Evolutionary conservation across 352 stramenopile genomes (phyloP).

Genomic region (Globisporangium cystogenes): DNA sequence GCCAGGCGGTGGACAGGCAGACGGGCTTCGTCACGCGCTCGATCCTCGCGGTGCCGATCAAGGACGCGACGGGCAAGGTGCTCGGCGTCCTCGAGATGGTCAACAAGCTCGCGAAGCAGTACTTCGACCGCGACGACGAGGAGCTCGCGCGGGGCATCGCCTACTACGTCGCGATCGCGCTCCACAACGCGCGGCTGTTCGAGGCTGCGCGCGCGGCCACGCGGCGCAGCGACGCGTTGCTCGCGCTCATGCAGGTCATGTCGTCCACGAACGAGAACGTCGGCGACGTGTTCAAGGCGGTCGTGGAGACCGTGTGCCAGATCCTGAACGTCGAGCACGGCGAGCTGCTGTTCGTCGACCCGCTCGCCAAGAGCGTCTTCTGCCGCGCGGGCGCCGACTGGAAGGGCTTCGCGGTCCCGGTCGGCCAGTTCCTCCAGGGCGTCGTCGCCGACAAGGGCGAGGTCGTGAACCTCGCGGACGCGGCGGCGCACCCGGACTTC

Average conservation of each 20-base stretch:
- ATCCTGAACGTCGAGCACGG: slow-evolving; percentile 56
- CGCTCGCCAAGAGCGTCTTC: slow-evolving; percentile 61
- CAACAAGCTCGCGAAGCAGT: slow-evolving; percentile 60
- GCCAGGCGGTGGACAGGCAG: slow-evolving; percentile 46
- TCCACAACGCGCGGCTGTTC: slow-evolving; percentile 65
- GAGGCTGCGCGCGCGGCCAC: slow-evolving; percentile 48
- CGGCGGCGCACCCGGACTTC: slow-evolving; percentile 54
- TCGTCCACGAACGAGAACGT: slow-evolving; percentile 46
- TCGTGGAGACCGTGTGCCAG: slow-evolving; percentile 40
- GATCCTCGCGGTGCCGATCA: slow-evolving; percentile 80
- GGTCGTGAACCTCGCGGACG: slow-evolving; percentile 51
- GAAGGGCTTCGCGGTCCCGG: slow-evolving; percentile 61
- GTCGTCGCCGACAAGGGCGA: slow-evolving; percentile 57
- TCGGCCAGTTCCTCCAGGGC: slow-evolving; percentile 66
- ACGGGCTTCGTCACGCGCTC: slow-evolving; percentile 65
- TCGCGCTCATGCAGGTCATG: slow-evolving; percentile 53
- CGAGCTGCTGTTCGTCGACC: slow-evolving; percentile 75
- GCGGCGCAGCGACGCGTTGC: slow-evolving; percentile 57
- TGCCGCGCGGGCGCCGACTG: slow-evolving; percentile 58
- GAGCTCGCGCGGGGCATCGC: slow-evolving; percentile 55
- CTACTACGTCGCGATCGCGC: slow-evolving; percentile 57
- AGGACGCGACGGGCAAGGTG: slow-evolving; percentile 56
- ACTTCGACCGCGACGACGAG: slow-evolving; percentile 71
- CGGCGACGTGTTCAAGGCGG: slow-evolving; percentile 32
- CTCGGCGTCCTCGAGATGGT: slow-evolving; percentile 64